Evolutionary conservation across 768 basidiomycete species (phyloP).

Genomic region (Pholiota conissans): DNA sequence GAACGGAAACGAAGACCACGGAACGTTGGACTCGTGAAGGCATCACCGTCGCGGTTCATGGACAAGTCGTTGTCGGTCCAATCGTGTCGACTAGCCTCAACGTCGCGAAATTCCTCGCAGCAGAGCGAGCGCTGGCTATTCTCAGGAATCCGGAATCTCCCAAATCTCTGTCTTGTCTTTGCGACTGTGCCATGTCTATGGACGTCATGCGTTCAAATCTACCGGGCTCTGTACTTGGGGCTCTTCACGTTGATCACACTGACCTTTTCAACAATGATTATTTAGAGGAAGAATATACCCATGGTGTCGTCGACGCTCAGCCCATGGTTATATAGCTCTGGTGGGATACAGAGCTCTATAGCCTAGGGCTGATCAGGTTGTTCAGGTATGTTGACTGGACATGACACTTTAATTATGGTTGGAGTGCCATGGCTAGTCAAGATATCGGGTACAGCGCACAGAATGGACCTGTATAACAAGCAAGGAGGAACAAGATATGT

Average conservation of each 20-base stretch:
- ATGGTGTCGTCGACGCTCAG: neutral
- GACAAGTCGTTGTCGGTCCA: conserved; percentile 54
- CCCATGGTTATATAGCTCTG: neutral
- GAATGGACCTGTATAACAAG: neutral
- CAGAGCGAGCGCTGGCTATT: conserved; percentile 58
- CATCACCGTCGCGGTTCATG: conserved; percentile 62
- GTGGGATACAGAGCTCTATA: neutral
- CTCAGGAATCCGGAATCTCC: conserved; percentile 49
- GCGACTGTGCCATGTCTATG: conserved; percentile 30
- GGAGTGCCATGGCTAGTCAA: conserved; percentile 27
- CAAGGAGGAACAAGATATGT: neutral
- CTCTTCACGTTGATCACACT: neutral
- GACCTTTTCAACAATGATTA: neutral
- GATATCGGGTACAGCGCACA: conserved; percentile 10
- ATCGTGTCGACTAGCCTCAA: conserved; percentile 55
- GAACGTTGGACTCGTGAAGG: conserved; percentile 35
- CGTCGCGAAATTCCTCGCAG: conserved; percentile 68
- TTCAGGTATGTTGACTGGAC: conserved; percentile 26
- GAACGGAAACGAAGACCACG: conserved; percentile 22
- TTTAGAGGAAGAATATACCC: conserved; percentile 13
- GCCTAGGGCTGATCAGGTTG: neutral
- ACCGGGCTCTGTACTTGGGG: neutral
- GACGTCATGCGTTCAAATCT: neutral
- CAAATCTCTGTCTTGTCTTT: conserved; percentile 40
- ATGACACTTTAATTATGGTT: conserved; percentile 21